These are phyloP conservation scores for Termitomyces heimii DNA, from an alignment of 768 basidiomycete genomes.

Conservation along the genomic window DNA sequence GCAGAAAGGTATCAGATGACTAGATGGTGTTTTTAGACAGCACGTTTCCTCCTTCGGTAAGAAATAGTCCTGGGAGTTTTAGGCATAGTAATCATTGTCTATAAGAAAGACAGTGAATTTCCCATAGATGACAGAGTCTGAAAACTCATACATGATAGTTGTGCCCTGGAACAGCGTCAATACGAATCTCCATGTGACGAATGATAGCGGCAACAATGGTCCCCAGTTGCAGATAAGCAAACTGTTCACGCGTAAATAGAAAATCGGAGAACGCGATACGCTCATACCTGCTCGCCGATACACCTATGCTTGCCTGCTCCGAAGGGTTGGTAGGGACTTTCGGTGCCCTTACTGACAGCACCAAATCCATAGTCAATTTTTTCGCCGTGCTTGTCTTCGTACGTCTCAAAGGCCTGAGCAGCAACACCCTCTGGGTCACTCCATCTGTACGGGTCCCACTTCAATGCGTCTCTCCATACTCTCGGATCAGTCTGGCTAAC, in stretches of 20 bases:
- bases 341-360: constrained; percentile 91
- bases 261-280: background rate
- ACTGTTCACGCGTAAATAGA: constrained; percentile 35
- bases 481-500: constrained; percentile 82
- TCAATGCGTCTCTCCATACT: constrained; percentile 67
- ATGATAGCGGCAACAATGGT: constrained; percentile 76
- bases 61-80: constrained; percentile 58
- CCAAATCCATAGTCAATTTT: constrained; percentile 98
- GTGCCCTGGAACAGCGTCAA: constrained; percentile 71
- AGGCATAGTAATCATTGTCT: constrained; percentile 96
- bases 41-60: constrained; percentile 61
- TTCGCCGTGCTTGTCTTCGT: constrained; percentile 72
- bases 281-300: constrained; percentile 78
- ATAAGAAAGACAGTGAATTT: constrained; percentile 3
- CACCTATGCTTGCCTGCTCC: constrained; percentile 95
- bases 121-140: background rate
- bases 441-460: constrained; percentile 86
- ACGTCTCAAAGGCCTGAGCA: constrained; percentile 68
- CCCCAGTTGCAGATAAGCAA: constrained; percentile 92
- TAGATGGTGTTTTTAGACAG: constrained; percentile 29
- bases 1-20: constrained; percentile 1
- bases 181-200: constrained; percentile 66
- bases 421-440: constrained; percentile 79
- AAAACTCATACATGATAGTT: constrained; percentile 78
- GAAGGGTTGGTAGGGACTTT: constrained; percentile 95